Percentiles rank a stretch among this genome's conserved stretches.
Conservation (phyloP, 805 yeast species). For the Monosporozyma aquatica region DNA sequence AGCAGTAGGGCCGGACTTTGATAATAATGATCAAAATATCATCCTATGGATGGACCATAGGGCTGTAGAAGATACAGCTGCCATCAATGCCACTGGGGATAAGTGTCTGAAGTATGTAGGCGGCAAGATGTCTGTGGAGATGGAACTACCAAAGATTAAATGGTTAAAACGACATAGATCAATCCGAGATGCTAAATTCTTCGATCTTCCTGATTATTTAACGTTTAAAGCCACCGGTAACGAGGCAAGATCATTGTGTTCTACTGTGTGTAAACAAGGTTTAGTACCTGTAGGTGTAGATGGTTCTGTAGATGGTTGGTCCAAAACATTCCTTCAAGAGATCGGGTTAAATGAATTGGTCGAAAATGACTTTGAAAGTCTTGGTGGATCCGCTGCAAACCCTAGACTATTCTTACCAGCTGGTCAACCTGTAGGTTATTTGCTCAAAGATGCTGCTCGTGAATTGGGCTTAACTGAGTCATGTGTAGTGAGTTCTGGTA, state of each 20-base stretch:
- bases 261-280: conserved; percentile 93
- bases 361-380: conserved; percentile 62
- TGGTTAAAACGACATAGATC: conserved; percentile 90
- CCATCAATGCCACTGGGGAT: conserved; percentile 73
- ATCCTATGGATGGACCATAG: conserved; percentile 98
- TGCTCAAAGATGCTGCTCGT: conserved; percentile 57
- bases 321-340: conserved; percentile 57
- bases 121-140: conserved; percentile 94
- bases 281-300: conserved; percentile 89
- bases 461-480: conserved; percentile 74
- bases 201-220: conserved; percentile 84
- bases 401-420: conserved; percentile 55
- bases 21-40: conserved; percentile 65
- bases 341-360: conserved; percentile 71
- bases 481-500: conserved; percentile 88
- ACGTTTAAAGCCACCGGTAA: conserved; percentile 85
- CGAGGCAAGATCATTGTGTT: conserved; percentile 81
- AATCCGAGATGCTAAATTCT: conserved; percentile 58
- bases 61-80: conserved; percentile 71
- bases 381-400: conserved; percentile 69
- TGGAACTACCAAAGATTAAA: conserved; percentile 95
- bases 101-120: conserved; percentile 85
- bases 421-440: conserved; percentile 79
- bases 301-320: conserved; percentile 83
- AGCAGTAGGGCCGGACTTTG: conserved; percentile 88